A percentile compares a stretch with the other conserved stretches of the same genome.
These are phyloP conservation scores for Mallotus japonicus DNA, from an alignment of 441 rosid species.

Conservation along the genomic window DNA sequence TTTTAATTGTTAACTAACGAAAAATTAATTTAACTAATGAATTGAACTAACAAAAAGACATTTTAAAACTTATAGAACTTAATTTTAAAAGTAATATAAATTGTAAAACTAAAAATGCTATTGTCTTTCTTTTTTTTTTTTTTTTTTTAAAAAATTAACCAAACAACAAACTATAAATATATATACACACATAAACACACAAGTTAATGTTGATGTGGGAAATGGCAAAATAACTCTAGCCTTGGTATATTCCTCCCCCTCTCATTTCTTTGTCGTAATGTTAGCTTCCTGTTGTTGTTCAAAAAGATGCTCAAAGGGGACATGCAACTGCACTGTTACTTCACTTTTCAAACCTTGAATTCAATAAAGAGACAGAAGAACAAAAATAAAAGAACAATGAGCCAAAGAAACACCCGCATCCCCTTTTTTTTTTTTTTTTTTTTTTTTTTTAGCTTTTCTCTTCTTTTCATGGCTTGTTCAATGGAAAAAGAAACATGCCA, in stretches of 20 bases:
- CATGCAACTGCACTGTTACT: conserved; percentile 6
- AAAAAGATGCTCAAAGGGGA: conserved; percentile 16
- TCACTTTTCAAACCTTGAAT: conserved; percentile 25
- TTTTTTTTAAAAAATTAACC: no score
- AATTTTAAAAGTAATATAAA: no score
- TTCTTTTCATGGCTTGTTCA: conserved; percentile 29
- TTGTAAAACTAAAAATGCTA: no score
- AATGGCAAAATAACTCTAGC: not conserved
- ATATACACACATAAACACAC: no score
- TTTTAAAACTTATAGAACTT: no score
- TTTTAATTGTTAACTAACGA: no score
- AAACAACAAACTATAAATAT: no score
- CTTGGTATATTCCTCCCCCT: not conserved
- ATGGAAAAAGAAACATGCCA: conserved; percentile 14
- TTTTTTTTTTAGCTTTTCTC: conserved; percentile 29
- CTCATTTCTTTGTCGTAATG: not conserved
- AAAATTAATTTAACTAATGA: no score
- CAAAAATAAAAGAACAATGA: conserved; percentile 1
- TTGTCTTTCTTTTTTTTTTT: no score
- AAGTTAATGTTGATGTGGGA: no score
- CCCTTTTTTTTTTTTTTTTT: conserved; percentile 6
- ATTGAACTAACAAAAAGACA: no score
- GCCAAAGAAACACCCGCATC: not conserved
- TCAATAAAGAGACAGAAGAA: conserved; percentile 15
- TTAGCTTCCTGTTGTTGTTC: conserved; percentile 7